Evolutionary conservation across 2,329 filamentous ascomycete species (phyloP), one percentile per base, ranked within the genome.

Genomic region (Diaporthe ampelina): DNA sequence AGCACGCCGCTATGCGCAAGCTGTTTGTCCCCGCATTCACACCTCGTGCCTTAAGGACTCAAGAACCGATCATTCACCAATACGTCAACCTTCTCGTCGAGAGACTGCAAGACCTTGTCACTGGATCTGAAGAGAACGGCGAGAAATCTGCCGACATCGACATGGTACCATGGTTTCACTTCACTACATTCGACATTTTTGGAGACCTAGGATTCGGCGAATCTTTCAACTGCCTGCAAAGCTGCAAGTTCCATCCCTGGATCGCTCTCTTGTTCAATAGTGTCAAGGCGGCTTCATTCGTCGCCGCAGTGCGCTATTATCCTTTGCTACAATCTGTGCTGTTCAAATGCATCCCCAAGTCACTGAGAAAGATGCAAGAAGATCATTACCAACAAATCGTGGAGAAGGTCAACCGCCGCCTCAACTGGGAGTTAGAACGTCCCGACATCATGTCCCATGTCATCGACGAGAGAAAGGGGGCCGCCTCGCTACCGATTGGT

Each of bases 191-290:
- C 75, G 83, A 85, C 76, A 79, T 85, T 32, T 80, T 84, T 52
- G 85, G 85, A 19, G 85, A 87, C 72, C 79, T 87, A 40, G 81
- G 83, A 0, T 86, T 87, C 75, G 85, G 85, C 3, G 82, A 86
- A 70, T 81, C 83, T 1, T 86, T 85, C 76, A 78, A 80, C 24
- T 81, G 79, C 71, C 77, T 84, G 3, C 73, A 79, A 50, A 77
- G 77, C 37, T 80, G 80, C 71, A 48, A 35, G 54, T 79, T 78
- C 37, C 75, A 78, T 43, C 79, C 78, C 21, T 84, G 81, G 82
- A 76, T 79, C n/a, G 70, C 73, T 1, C 71, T 80, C 0, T 26
- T 81, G 1, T 81, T 80, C 69, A 75, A 77, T 17, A 78, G 75
- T 50, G 74, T 80, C 45, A 79, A 80, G 26, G 77, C 77, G 1